Evolutionary conservation across 2,329 filamentous ascomycete species (phyloP).

Genomic region (Alternaria ethzedia): DNA sequence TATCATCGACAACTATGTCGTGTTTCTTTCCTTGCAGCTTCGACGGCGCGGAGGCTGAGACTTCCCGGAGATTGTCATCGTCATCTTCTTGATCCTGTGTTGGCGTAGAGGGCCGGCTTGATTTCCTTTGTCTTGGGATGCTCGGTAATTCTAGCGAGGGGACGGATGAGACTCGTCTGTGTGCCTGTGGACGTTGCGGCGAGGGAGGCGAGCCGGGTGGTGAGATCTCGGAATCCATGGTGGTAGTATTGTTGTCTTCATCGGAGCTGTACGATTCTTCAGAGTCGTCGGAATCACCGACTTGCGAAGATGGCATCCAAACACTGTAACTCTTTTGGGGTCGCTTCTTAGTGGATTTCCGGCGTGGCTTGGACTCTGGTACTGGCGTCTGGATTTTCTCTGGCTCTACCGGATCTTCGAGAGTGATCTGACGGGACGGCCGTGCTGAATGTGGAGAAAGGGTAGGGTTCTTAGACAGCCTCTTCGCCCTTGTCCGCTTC

Average conservation of each 20-base stretch:
- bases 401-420: constrained; percentile 39
- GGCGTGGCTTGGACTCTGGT: constrained; percentile 31
- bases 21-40: constrained; percentile 36
- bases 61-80: constrained; percentile 17
- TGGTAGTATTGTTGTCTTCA: constrained; percentile 32
- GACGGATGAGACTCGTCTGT: constrained; percentile 56
- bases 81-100: constrained; percentile 24
- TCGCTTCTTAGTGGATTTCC: constrained; percentile 41
- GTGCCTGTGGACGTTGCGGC: constrained; percentile 45
- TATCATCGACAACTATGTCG: constrained; percentile 20
- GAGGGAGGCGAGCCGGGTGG: constrained; percentile 31
- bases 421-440: constrained; percentile 44
- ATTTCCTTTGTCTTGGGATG: constrained; percentile 53
- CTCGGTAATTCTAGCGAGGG: constrained; percentile 55
- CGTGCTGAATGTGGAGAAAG: constrained; percentile 37
- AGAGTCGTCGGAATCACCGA: constrained; percentile 40
- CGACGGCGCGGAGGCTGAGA: constrained; percentile 36
- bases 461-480: constrained; percentile 41
- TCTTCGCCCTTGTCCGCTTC: constrained; percentile 49
- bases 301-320: constrained; percentile 55
- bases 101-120: constrained; percentile 48
- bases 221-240: constrained; percentile 22
- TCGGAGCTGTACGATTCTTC: constrained; percentile 25
- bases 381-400: constrained; percentile 14
- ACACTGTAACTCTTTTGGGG: constrained; percentile 54